phyloP scores from a whole-genome alignment of 2,329 filamentous ascomycete species.

The Claviceps sp. region DNA sequence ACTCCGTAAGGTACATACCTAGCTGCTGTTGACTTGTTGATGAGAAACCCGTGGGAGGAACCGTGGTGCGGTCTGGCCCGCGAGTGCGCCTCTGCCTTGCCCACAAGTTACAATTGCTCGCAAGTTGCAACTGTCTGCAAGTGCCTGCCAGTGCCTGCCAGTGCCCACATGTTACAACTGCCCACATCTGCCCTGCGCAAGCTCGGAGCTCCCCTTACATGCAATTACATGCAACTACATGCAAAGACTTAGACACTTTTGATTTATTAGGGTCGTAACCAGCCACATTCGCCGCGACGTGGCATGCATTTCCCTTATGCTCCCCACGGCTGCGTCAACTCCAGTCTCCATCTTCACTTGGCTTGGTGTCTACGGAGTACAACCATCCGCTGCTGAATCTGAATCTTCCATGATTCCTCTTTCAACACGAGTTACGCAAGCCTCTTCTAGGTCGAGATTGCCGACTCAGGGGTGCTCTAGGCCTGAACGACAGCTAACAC shows the following conservation, averaged over 20 bases:
- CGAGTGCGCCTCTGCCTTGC: neutral
- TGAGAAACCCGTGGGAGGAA: too few relatives aligned
- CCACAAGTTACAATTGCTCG: neutral
- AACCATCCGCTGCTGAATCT: neutral
- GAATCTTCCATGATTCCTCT: neutral
- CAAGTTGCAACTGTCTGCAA: neutral
- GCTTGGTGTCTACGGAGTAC: neutral
- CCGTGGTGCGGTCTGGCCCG: neutral
- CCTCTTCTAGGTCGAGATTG: neutral
- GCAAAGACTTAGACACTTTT: neutral
- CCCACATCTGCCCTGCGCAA: neutral
- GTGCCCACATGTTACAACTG: neutral
- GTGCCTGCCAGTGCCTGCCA: neutral
- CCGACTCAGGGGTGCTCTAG: neutral
- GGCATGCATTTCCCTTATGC: neutral
- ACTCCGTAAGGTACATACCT: too few relatives aligned
- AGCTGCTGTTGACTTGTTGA: neutral
- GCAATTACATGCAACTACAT: neutral
- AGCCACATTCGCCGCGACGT: neutral
- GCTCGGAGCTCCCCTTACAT: neutral
- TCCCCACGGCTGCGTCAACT: neutral
- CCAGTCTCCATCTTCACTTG: neutral
- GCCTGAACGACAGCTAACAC: neutral
- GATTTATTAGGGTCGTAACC: neutral
- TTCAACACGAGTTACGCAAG: neutral